These are phyloP conservation scores for Sedum album DNA, from an alignment of 164 flowering plant species.

Conservation along the genomic window DNA sequence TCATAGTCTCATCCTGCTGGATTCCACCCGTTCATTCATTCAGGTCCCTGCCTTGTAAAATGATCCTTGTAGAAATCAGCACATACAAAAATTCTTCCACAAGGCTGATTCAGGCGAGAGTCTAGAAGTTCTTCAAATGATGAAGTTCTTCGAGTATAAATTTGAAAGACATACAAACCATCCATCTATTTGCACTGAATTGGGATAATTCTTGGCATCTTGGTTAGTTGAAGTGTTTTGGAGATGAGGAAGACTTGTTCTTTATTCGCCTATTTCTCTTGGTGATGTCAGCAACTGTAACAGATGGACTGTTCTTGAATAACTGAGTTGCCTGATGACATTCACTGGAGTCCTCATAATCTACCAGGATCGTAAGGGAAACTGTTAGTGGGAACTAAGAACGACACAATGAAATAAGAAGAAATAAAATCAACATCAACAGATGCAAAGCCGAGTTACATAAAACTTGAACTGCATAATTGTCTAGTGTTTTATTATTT, in stretches of 20 bases:
- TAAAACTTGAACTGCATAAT: background rate
- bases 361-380: background rate
- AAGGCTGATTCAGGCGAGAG: too few species aligned
- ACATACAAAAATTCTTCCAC: too few species aligned
- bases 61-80: too few species aligned
- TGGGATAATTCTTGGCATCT: background rate
- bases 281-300: background rate
- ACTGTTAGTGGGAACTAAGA: background rate
- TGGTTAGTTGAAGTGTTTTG: conserved; percentile 1
- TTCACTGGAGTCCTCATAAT: background rate
- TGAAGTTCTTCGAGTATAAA: background rate
- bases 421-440: background rate
- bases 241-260: conserved; percentile 4
- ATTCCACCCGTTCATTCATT: too few species aligned
- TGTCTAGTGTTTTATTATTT: background rate
- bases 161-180: background rate
- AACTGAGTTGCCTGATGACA: background rate
- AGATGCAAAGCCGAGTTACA: background rate
- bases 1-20: too few species aligned
- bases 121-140: too few species aligned
- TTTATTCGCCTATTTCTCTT: conserved; percentile 6
- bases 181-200: background rate
- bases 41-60: too few species aligned
- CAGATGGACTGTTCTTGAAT: conserved; percentile 4
- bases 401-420: background rate